Evolutionary conservation across 306 rosid species (phyloP).

Genomic region (Fragaria ananassa): DNA sequence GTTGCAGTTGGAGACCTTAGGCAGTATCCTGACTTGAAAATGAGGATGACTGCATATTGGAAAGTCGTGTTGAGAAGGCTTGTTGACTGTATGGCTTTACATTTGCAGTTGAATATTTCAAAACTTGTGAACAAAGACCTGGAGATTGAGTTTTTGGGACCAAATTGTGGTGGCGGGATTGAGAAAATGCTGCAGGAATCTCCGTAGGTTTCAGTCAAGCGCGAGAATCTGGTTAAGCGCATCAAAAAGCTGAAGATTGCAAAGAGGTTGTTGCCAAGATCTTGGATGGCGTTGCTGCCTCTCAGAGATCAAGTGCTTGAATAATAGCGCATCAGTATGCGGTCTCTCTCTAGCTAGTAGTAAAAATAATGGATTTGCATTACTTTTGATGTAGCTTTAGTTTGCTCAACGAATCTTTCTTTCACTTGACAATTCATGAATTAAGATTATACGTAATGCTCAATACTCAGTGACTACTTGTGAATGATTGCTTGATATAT

Average conservation of each 20-base stretch:
- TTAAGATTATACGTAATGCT: background rate
- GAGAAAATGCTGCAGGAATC: background rate
- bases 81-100: background rate
- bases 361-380: background rate
- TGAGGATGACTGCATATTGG: background rate
- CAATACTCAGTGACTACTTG: background rate
- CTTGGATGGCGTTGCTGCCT: background rate
- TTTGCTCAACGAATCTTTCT: too few relatives aligned
- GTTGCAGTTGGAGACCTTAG: background rate
- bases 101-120: background rate
- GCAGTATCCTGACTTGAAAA: constrained; percentile 1
- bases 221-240: background rate
- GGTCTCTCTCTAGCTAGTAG: background rate
- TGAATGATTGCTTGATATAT: background rate
- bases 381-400: background rate
- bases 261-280: constrained; percentile 4
- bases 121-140: background rate
- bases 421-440: background rate
- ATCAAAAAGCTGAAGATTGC: background rate
- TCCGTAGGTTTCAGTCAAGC: background rate
- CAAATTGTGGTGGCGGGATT: constrained; percentile 1
- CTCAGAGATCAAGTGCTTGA: background rate
- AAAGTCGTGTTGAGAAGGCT: background rate
- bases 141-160: background rate
- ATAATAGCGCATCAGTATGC: background rate